phyloP scores from a whole-genome alignment of 805 yeast genomes.

The Cyberlindnera subsufficiens region DNA sequence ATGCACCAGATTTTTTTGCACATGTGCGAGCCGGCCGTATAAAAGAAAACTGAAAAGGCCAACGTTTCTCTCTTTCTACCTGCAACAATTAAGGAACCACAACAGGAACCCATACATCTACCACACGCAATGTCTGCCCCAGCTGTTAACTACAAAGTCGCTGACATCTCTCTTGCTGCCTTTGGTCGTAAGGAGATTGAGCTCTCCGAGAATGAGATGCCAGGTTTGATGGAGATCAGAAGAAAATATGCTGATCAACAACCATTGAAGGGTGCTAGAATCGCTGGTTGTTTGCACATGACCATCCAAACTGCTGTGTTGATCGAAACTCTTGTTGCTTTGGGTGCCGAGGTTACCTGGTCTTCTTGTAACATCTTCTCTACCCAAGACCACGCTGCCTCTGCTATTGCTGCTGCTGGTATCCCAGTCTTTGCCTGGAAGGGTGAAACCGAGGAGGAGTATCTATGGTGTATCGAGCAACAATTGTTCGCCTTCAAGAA shows the following conservation, averaged over 20 bases:
- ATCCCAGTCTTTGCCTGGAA: constrained; percentile 99
- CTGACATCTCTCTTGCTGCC: constrained; percentile 97
- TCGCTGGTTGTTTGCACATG: constrained; percentile 99
- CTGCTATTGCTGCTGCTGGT: constrained; percentile 99
- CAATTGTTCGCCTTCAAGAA: constrained; percentile 98
- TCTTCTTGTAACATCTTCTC: constrained; percentile 98
- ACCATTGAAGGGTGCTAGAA: constrained; percentile 97
- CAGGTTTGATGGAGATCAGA: constrained; percentile 98
- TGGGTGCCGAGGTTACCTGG: constrained; percentile 99
- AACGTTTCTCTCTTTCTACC: not conserved
- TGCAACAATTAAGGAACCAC: constrained; percentile 1
- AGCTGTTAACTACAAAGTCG: constrained; percentile 83
- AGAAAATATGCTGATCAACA: constrained; percentile 83
- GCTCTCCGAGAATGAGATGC: constrained; percentile 98
- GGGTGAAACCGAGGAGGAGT: constrained; percentile 99
- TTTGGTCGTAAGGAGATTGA: constrained; percentile 99
- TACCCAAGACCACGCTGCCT: constrained; percentile 99
- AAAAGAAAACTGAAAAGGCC: not conserved
- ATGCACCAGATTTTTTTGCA: not conserved
- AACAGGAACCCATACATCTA: not conserved
- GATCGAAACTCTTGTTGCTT: constrained; percentile 93
- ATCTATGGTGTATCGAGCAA: constrained; percentile 98
- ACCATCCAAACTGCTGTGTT: constrained; percentile 98
- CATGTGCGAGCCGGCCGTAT: not conserved
- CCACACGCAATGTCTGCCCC: constrained; percentile 43